A percentile compares a stretch with the other conserved stretches of the same genome.
These are phyloP conservation scores for Yarrowia alimentaria DNA, from an alignment of 805 yeast species.

Conservation along the genomic window DNA sequence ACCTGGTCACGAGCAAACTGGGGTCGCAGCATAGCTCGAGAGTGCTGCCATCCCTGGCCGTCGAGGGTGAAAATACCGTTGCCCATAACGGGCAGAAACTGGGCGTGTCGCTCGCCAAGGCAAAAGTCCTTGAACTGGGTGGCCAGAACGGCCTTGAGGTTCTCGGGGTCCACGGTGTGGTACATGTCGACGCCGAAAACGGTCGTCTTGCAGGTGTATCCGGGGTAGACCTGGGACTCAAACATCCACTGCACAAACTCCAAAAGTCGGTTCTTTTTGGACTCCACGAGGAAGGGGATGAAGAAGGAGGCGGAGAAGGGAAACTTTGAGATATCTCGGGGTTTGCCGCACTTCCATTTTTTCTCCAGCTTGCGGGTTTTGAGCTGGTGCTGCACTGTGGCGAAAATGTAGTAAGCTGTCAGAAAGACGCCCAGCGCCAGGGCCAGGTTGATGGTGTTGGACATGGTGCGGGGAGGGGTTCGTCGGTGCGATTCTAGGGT, in stretches of 20 bases:
- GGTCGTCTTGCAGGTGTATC: slow-evolving; percentile 24
- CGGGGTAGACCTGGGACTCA: slow-evolving; percentile 18
- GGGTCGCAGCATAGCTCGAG: slow-evolving; percentile 42
- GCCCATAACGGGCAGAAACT: slow-evolving; percentile 39
- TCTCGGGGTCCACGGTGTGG: slow-evolving; percentile 40
- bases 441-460: slow-evolving; percentile 22
- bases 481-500: no score
- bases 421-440: slow-evolving; percentile 26
- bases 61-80: slow-evolving; percentile 42
- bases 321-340: slow-evolving; percentile 19
- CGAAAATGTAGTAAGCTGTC: slow-evolving; percentile 7
- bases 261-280: slow-evolving; percentile 21
- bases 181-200: slow-evolving; percentile 26
- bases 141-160: slow-evolving; percentile 39
- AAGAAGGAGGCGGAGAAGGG: slow-evolving; percentile 25
- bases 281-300: slow-evolving; percentile 25
- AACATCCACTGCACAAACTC: slow-evolving; percentile 25
- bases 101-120: slow-evolving; percentile 36
- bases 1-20: slow-evolving; percentile 41
- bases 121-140: slow-evolving; percentile 39
- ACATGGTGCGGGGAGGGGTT: no score
- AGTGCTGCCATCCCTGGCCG: slow-evolving; percentile 42
- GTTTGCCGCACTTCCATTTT: slow-evolving; percentile 26
- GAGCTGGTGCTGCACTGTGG: slow-evolving; percentile 3
- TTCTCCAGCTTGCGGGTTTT: slow-evolving; percentile 1